phyloP scores from a whole-genome alignment of 225 moss, liverwort and hornwort species.

The Ulota crispa region DNA sequence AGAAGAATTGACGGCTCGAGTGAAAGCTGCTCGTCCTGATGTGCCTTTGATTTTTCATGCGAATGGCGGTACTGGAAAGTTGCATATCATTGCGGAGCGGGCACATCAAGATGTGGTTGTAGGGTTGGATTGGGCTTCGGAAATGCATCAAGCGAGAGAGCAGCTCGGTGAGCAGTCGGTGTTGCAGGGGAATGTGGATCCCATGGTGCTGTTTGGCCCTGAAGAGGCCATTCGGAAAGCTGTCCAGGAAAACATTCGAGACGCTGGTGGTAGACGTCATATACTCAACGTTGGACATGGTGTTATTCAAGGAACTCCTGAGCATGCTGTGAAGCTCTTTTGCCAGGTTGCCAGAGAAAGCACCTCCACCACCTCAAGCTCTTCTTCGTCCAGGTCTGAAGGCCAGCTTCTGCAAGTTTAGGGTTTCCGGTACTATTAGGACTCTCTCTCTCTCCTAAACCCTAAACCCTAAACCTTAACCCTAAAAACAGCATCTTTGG shows the following conservation, averaged over 20 bases:
- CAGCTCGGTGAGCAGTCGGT: conserved; percentile 55
- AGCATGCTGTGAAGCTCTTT: conserved; percentile 75
- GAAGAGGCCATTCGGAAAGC: conserved; percentile 74
- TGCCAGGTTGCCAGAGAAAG: conserved; percentile 87
- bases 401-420: conserved; percentile 55
- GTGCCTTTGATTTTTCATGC: conserved; percentile 92
- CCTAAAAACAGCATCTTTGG: background rate
- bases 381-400: conserved; percentile 16
- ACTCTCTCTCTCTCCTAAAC: background rate
- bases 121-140: conserved; percentile 86
- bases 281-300: conserved; percentile 97
- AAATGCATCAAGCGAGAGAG: conserved; percentile 69
- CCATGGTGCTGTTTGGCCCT: conserved; percentile 82
- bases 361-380: background rate
- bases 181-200: conserved; percentile 94
- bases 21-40: conserved; percentile 58
- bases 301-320: conserved; percentile 92
- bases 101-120: conserved; percentile 69
- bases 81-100: conserved; percentile 68
- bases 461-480: too few species aligned
- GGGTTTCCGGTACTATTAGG: background rate
- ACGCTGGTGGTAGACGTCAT: conserved; percentile 63
- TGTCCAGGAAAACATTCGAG: conserved; percentile 62
- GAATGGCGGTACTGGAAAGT: conserved; percentile 92
- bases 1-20: conserved; percentile 56